A percentile compares a stretch with the other conserved stretches of the same genome.
These are phyloP conservation scores for Chlorella sp. DNA, from an alignment of 139 green algal species.

Conservation along the genomic window DNA sequence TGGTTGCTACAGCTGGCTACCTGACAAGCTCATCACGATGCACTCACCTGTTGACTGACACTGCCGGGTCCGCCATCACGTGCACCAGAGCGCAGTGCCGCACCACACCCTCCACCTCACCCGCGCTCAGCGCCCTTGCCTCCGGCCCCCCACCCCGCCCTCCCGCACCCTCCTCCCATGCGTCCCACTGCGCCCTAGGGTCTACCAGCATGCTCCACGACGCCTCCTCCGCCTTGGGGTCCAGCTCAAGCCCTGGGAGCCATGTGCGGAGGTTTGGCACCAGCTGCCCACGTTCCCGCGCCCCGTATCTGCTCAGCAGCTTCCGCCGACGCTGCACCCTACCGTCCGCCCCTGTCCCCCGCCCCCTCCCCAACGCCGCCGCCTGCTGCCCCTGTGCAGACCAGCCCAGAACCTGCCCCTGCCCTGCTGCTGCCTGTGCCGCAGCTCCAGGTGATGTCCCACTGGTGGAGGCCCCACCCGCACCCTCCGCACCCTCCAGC, in stretches of 20 bases:
- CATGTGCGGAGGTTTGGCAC: slow-evolving; percentile 2
- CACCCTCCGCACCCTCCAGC: not conserved
- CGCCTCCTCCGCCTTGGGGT: too few species aligned
- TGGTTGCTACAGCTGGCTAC: too few species aligned
- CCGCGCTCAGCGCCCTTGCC: not conserved
- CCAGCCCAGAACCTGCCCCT: not conserved
- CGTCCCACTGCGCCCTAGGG: not conserved
- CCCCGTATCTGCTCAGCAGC: not conserved
- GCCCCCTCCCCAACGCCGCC: too few species aligned
- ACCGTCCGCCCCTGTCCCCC: too few species aligned
- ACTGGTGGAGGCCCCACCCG: not conserved
- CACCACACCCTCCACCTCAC: not conserved
- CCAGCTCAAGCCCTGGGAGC: not conserved
- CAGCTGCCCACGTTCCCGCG: not conserved
- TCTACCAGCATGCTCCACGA: too few species aligned
- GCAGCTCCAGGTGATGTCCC: not conserved
- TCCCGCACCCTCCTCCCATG: not conserved
- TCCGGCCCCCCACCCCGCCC: too few species aligned
- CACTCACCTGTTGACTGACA: too few species aligned
- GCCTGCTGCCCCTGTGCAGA: not conserved
- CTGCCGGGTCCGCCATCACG: too few species aligned
- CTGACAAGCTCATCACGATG: too few species aligned
- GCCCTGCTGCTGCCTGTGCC: not conserved
- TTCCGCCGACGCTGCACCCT: not conserved
- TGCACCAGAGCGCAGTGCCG: not conserved